These are phyloP conservation scores for Suillus luteus DNA, from an alignment of 768 basidiomycete species.

Conservation along the genomic window DNA sequence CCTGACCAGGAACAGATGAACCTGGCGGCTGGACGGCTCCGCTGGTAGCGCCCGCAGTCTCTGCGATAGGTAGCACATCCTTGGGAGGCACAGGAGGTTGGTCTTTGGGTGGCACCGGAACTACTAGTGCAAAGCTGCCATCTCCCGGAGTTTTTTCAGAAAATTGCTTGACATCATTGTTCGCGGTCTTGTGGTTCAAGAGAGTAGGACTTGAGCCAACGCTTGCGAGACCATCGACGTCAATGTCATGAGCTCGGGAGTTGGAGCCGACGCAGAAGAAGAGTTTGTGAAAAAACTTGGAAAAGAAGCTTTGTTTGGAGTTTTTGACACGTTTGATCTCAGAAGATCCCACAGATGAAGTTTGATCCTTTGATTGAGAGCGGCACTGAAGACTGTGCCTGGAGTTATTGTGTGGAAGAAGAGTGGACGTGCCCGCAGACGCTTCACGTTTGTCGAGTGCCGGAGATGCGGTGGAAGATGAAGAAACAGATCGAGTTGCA, in stretches of 20 bases:
- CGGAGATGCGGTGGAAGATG: slow-evolving; percentile 6
- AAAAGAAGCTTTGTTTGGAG: slow-evolving; percentile 48
- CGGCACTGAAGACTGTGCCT: not conserved
- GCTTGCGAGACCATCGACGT: slow-evolving; percentile 28
- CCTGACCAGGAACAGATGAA: slow-evolving; percentile 41
- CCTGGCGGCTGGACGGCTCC: slow-evolving; percentile 86
- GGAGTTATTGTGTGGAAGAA: not conserved
- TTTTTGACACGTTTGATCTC: not conserved
- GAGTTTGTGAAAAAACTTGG: slow-evolving; percentile 52
- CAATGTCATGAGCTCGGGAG: slow-evolving; percentile 39
- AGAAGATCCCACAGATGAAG: slow-evolving; percentile 3
- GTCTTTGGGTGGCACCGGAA: slow-evolving; percentile 22
- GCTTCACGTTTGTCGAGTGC: not conserved
- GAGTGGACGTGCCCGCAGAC: slow-evolving; percentile 2
- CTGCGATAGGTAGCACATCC: slow-evolving; percentile 53
- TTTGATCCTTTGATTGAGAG: not conserved
- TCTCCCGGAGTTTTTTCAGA: slow-evolving; percentile 20
- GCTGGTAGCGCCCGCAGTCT: slow-evolving; percentile 81
- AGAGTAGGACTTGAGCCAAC: slow-evolving; percentile 14
- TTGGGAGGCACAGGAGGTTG: slow-evolving; percentile 43
- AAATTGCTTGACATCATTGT: not conserved
- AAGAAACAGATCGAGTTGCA: not conserved
- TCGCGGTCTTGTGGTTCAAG: slow-evolving; percentile 16
- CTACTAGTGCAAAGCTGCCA: slow-evolving; percentile 12
- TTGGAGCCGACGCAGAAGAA: slow-evolving; percentile 58